These are phyloP conservation scores for Pythium dissimile DNA, from an alignment of 352 stramenopile species.

Conservation along the genomic window DNA sequence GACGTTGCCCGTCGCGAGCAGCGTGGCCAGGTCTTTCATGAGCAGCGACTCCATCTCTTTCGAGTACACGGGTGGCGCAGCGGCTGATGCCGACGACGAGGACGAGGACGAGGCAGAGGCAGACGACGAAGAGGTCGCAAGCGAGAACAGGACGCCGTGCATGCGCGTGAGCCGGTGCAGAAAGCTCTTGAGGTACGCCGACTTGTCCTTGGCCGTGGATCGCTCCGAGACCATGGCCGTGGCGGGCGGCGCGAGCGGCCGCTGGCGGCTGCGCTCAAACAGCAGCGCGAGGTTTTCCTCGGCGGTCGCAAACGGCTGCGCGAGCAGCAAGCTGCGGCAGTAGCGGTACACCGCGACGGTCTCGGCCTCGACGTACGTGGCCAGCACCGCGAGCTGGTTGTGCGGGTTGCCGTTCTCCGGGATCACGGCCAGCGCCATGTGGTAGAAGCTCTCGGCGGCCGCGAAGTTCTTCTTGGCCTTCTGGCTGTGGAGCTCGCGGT, in stretches of 20 bases:
- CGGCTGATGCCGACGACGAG: slow-evolving; percentile 15
- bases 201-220: slow-evolving; percentile 71
- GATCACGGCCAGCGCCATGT: slow-evolving; percentile 60
- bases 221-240: slow-evolving; percentile 28
- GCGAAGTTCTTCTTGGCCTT: slow-evolving; percentile 85
- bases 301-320: slow-evolving; percentile 82
- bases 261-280: slow-evolving; percentile 86
- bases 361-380: slow-evolving; percentile 87
- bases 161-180: slow-evolving; percentile 81
- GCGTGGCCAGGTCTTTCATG: slow-evolving; percentile 49
- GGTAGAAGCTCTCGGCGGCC: slow-evolving; percentile 63
- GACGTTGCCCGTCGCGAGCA: slow-evolving; percentile 57
- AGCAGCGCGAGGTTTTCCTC: slow-evolving; percentile 88
- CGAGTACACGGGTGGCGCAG: slow-evolving; percentile 43
- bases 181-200: slow-evolving; percentile 84
- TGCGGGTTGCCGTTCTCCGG: slow-evolving; percentile 83
- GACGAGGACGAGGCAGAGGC: background rate
- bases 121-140: slow-evolving; percentile 26
- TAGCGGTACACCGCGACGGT: slow-evolving; percentile 90
- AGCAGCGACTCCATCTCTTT: slow-evolving; percentile 66
- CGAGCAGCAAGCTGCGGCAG: slow-evolving; percentile 81
- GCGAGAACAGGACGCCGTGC: slow-evolving; percentile 81
- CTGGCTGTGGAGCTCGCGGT: slow-evolving; percentile 79
- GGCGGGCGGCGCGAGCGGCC: slow-evolving; percentile 39
- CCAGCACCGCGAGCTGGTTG: slow-evolving; percentile 83